These are phyloP conservation scores for Pseudocercospora fijiensis DNA, from an alignment of 2,329 filamentous ascomycete species.

Conservation along the genomic window DNA sequence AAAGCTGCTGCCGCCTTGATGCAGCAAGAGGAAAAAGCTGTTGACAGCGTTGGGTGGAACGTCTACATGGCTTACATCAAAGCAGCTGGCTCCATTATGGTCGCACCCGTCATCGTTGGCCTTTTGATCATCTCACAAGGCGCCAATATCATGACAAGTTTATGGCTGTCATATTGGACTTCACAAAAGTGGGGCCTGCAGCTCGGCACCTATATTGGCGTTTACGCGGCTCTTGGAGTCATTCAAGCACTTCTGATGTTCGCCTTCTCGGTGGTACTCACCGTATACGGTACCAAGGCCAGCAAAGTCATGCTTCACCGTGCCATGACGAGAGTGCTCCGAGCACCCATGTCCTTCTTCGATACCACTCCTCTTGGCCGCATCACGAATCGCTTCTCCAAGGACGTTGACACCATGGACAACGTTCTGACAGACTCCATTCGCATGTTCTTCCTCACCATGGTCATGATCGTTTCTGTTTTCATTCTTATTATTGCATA, in stretches of 20 bases:
- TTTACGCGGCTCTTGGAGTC: slow-evolving; percentile 69
- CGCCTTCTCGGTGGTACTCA: slow-evolving; percentile 72
- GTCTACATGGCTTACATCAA: slow-evolving; percentile 76
- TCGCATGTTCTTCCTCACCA: slow-evolving; percentile 85
- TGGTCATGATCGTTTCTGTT: slow-evolving; percentile 77
- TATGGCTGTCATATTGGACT: slow-evolving; percentile 96
- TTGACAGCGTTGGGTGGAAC: slow-evolving; percentile 73
- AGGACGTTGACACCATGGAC: slow-evolving; percentile 96
- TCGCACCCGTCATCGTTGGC: slow-evolving; percentile 63
- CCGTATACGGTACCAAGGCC: slow-evolving; percentile 74
- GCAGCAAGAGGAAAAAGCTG: slow-evolving; percentile 70
- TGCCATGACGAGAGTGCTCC: slow-evolving; percentile 72
- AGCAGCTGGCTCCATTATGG: slow-evolving; percentile 69
- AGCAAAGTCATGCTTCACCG: slow-evolving; percentile 78
- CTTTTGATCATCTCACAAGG: slow-evolving; percentile 73
- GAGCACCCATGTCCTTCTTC: slow-evolving; percentile 82
- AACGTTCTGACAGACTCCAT: slow-evolving; percentile 81
- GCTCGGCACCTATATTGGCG: slow-evolving; percentile 61
- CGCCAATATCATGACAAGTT: slow-evolving; percentile 79
- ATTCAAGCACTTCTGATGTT: slow-evolving; percentile 75
- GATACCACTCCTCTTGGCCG: slow-evolving; percentile 93
- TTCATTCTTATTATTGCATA: slow-evolving; percentile 92
- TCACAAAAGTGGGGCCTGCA: slow-evolving; percentile 69
- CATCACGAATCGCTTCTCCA: slow-evolving; percentile 94
- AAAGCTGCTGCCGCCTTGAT: slow-evolving; percentile 60